These are phyloP conservation scores for Chlorella sorokiniana DNA, from an alignment of 139 green algal species.

Conservation along the genomic window DNA sequence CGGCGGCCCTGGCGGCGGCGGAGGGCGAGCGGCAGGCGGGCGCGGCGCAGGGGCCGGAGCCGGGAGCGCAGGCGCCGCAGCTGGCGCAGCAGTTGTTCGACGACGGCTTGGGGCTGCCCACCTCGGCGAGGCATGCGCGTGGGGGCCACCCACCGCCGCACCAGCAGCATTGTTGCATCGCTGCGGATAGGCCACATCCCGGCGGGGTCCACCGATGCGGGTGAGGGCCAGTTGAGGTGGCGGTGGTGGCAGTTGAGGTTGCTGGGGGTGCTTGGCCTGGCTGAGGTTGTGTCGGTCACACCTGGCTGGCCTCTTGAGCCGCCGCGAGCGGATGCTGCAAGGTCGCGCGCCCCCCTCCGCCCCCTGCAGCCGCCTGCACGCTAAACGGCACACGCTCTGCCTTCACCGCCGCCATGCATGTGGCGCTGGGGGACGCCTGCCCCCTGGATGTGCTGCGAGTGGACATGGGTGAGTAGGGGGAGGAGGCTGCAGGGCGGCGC, in stretches of 20 bases:
- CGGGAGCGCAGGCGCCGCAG: background rate
- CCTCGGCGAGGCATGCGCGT: background rate
- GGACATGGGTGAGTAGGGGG: slow-evolving; percentile 34
- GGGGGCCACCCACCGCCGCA: background rate
- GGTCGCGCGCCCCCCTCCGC: background rate
- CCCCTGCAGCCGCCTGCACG: slow-evolving; percentile 68
- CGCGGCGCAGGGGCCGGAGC: background rate
- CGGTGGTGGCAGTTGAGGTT: background rate
- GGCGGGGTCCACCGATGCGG: slow-evolving; percentile 84
- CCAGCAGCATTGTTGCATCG: slow-evolving; percentile 5
- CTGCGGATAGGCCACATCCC: slow-evolving; percentile 84
- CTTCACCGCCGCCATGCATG: slow-evolving; percentile 82
- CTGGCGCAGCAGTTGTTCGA: background rate
- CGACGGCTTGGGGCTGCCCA: background rate
- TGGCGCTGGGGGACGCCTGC: slow-evolving; percentile 80
- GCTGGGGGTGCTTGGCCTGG: background rate
- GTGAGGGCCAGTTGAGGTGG: background rate
- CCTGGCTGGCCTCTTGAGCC: background rate
- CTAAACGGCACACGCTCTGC: slow-evolving; percentile 76
- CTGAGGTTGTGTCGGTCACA: background rate
- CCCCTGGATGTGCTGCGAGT: slow-evolving; percentile 78
- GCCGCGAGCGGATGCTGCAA: background rate
- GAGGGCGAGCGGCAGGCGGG: background rate
- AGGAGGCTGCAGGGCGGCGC: background rate
- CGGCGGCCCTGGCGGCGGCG: slow-evolving; percentile 5